Evolutionary conservation across 1,284 basidiomycete species (phyloP), one percentile per base, ranked within the genome.

Genomic region (Pyrrhoderma lamaoense): DNA sequence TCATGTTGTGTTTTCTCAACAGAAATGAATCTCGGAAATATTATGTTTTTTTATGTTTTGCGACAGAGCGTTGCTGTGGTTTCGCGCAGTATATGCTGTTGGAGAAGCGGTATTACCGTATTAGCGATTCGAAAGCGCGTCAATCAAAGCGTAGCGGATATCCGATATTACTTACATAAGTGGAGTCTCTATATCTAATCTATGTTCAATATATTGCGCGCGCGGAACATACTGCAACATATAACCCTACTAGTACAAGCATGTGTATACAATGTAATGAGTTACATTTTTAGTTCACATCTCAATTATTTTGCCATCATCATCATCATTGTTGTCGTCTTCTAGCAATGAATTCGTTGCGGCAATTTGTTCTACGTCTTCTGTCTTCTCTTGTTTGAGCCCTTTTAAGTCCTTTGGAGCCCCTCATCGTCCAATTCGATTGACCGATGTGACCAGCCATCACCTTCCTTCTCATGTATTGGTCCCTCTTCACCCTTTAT

Each of bases 251-350:
- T 5, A 5, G 5, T 31, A 11, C 27, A 31, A 31, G 27, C 11
- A 31, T 11, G 11, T 5, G 27, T 31, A 40, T 40, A 16, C 38
- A 40, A n/a, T n/a, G n/a, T n/a, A n/a, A n/a, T n/a, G n/a, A n/a
- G n/a, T n/a, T n/a, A 40, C 38, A 21, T 37, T 42, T 16, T 22
- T 5, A 31, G 3, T 8, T 60, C 68, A 82, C 52, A 80, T 65
- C 63, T 81, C 79, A 57, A 75, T 70, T 44, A 80, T 81, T 60
- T 62, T 71, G 51, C 67, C 65, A 57, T 82, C 80, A 56, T 79
- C 79, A 39, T 78, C 74, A 22, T 54, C 48, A 34, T 82, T 80
- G 56, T 79, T 78, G 39, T 78, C 74, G 22, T 54, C 48, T 22
- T 49, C 48, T 19, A 21, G 19, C 36, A 38, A 14, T 8, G 47